Evolutionary conservation across 345 rosid genomes (phyloP).

Genomic region (Euclidium syriacum): DNA sequence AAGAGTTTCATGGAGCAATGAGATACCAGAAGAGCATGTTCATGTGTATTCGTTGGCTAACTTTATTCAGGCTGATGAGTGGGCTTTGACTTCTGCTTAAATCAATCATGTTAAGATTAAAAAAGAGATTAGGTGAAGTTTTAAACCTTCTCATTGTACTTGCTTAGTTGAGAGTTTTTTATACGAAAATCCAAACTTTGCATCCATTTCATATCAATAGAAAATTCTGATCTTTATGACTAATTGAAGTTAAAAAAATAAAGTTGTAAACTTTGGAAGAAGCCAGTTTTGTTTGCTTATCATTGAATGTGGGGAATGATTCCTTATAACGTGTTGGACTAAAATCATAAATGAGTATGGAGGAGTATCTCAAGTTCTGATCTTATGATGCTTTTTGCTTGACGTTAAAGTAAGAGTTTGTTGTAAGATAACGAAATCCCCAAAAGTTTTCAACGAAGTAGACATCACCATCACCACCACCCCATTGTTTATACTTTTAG

Average conservation of each 20-base stretch:
- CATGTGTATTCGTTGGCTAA: conserved; percentile 53
- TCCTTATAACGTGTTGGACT: background rate
- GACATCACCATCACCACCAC: conserved; percentile 13
- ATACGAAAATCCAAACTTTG: background rate
- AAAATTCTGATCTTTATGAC: conserved; percentile 1
- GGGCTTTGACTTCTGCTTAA: conserved; percentile 50
- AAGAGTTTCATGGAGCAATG: conserved; percentile 78
- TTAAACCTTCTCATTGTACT: background rate
- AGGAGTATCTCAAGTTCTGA: conserved; percentile 1
- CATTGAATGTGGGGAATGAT: background rate
- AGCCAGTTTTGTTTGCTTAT: background rate
- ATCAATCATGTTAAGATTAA: background rate
- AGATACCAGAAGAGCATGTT: conserved; percentile 51
- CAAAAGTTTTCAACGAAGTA: conserved; percentile 13
- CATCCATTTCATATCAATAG: background rate
- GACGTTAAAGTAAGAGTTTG: conserved; percentile 7
- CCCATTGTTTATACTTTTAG: background rate
- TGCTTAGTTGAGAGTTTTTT: background rate
- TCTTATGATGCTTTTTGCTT: conserved; percentile 13
- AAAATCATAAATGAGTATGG: conserved; percentile 9
- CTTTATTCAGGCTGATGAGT: conserved; percentile 79
- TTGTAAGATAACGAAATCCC: background rate
- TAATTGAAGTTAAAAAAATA: background rate
- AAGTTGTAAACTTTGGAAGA: background rate
- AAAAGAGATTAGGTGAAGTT: background rate